Percentiles rank a stretch among this genome's conserved stretches.
Evolutionary conservation across 2,329 filamentous ascomycete genomes (phyloP).

Genomic region (Penicillium sp.): DNA sequence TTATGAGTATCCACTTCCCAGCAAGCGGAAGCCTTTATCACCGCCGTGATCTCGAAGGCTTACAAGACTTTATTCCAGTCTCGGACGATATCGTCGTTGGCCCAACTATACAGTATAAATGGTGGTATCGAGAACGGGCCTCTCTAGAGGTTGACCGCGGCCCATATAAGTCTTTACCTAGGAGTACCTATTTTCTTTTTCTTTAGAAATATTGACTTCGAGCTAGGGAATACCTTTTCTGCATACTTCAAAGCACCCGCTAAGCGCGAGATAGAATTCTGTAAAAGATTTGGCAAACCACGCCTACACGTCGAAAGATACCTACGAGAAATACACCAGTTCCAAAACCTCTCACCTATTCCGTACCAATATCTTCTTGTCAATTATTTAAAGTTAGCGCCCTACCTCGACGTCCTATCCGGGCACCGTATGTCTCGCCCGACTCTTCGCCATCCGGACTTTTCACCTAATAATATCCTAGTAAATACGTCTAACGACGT

Average conservation of each 20-base stretch:
- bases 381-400: conserved; percentile 17
- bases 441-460: conserved; percentile 26
- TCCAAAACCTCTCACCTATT: conserved; percentile 11
- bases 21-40: conserved; percentile 32
- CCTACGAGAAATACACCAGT: conserved; percentile 22
- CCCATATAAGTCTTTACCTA: conserved; percentile 19
- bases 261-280: conserved; percentile 26
- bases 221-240: conserved; percentile 12
- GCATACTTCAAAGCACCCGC: conserved; percentile 21
- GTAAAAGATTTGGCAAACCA: conserved; percentile 21
- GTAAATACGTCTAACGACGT: conserved; percentile 27
- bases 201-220: conserved; percentile 4
- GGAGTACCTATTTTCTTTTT: not conserved
- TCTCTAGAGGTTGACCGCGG: conserved; percentile 22
- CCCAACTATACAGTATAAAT: conserved; percentile 23
- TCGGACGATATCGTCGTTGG: conserved; percentile 21
- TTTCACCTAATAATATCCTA: conserved; percentile 33
- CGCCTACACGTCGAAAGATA: conserved; percentile 22
- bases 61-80: conserved; percentile 7
- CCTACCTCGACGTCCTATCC: conserved; percentile 17
- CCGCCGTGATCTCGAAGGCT: conserved; percentile 13
- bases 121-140: conserved; percentile 26
- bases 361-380: conserved; percentile 15
- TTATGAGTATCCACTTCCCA: conserved; percentile 25
- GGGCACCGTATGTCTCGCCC: conserved; percentile 20